These are phyloP conservation scores for Lactarius vividus DNA, from an alignment of 768 basidiomycete species.

Conservation along the genomic window DNA sequence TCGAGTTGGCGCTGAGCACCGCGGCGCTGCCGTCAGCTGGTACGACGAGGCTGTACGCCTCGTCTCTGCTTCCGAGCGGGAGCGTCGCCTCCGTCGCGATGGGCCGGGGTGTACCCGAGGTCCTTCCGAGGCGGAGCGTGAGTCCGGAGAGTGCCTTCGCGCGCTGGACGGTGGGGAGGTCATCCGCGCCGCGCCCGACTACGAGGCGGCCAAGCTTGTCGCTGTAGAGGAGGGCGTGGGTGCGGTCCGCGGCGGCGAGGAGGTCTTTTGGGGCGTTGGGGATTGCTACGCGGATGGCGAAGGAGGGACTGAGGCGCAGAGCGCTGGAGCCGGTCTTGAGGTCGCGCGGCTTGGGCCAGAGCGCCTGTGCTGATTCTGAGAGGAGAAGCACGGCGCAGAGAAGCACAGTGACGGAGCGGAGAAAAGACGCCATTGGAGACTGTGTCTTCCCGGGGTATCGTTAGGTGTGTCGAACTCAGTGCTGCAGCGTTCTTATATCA, in stretches of 20 bases:
- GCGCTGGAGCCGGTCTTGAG: slow-evolving; percentile 33
- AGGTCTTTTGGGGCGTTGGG: slow-evolving; percentile 53
- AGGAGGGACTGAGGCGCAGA: slow-evolving; percentile 44
- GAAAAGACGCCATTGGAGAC: neutral
- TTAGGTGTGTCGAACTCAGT: neutral
- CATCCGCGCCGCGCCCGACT: slow-evolving; percentile 54
- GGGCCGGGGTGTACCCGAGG: slow-evolving; percentile 22
- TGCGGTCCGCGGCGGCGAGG: slow-evolving; percentile 49
- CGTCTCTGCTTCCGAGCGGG: slow-evolving; percentile 40
- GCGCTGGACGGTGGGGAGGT: slow-evolving; percentile 37
- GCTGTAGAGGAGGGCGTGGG: slow-evolving; percentile 36
- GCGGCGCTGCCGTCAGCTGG: slow-evolving; percentile 39
- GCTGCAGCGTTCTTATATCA: too few species aligned
- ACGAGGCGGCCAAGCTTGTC: slow-evolving; percentile 61
- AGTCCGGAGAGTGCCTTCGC: slow-evolving; percentile 46
- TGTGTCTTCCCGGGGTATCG: neutral
- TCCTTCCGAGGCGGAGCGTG: slow-evolving; percentile 34
- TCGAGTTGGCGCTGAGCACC: slow-evolving; percentile 43
- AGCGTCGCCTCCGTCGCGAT: slow-evolving; percentile 37
- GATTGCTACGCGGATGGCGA: slow-evolving; percentile 49
- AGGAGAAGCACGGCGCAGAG: slow-evolving; percentile 29
- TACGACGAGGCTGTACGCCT: slow-evolving; percentile 44
- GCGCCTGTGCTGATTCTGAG: slow-evolving; percentile 27
- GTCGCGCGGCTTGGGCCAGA: slow-evolving; percentile 40
- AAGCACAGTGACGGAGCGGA: neutral